phyloP scores from a whole-genome alignment of 352 stramenopile genomes.

The Phytophthora sp. region DNA sequence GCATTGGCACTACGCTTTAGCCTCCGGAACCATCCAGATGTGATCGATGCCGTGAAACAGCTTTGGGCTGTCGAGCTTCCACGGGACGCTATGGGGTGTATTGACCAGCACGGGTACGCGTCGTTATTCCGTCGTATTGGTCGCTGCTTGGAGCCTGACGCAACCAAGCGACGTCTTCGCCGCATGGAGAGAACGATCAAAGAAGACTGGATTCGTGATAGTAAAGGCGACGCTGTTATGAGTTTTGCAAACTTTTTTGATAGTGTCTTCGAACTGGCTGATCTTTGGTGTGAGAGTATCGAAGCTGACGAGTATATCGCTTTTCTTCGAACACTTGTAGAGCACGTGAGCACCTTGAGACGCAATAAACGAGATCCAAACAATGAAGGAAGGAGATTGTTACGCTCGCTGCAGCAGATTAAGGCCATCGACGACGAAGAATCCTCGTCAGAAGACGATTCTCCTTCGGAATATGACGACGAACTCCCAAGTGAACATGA shows the following conservation, averaged over 20 bases:
- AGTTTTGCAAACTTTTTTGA: slow-evolving; percentile 76
- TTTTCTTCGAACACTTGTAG: slow-evolving; percentile 53
- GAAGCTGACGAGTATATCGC: slow-evolving; percentile 66
- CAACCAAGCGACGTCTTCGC: slow-evolving; percentile 29
- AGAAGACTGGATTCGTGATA: slow-evolving; percentile 74
- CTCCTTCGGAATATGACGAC: slow-evolving; percentile 36
- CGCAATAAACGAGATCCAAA: slow-evolving; percentile 12
- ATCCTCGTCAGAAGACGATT: slow-evolving; percentile 30
- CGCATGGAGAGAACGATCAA: slow-evolving; percentile 53
- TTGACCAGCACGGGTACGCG: slow-evolving; percentile 57
- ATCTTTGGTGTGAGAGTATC: slow-evolving; percentile 81
- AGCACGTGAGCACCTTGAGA: slow-evolving; percentile 45
- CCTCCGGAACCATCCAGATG: slow-evolving; percentile 57
- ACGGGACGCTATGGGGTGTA: slow-evolving; percentile 63
- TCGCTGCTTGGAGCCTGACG: slow-evolving; percentile 55
- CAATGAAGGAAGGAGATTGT: slow-evolving; percentile 33
- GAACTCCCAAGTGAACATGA: slow-evolving; percentile 21
- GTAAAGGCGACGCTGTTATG: slow-evolving; percentile 60
- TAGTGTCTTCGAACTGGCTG: slow-evolving; percentile 71
- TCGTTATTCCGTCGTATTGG: slow-evolving; percentile 66
- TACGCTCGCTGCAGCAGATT: slow-evolving; percentile 56
- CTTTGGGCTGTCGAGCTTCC: slow-evolving; percentile 68
- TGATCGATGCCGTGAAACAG: slow-evolving; percentile 55
- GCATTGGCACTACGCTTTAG: slow-evolving; percentile 68
- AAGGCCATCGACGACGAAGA: slow-evolving; percentile 49